Percentiles rank a stretch among this genome's conserved stretches.
Evolutionary conservation across 441 rosid genomes (phyloP).

Genomic region (Arabidopsis hybrid): DNA sequence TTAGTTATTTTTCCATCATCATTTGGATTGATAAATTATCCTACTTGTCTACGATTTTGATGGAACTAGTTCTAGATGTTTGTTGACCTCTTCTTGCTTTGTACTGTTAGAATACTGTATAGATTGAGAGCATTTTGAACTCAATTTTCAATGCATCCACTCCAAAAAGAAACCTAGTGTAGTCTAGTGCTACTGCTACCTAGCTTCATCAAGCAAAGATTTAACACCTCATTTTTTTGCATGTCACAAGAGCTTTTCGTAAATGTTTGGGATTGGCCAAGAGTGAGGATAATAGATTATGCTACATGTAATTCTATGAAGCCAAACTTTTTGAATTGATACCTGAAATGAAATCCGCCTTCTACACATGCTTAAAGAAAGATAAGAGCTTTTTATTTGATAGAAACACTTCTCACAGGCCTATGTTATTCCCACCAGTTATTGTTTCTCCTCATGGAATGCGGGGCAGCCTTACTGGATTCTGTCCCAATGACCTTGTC

Average conservation of each 20-base stretch:
- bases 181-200: constrained; percentile 18
- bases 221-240: constrained; percentile 16
- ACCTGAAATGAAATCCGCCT: constrained; percentile 26
- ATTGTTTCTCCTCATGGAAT: constrained; percentile 99
- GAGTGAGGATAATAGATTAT: constrained; percentile 17
- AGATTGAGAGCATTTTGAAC: constrained; percentile 22
- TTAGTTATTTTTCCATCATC: constrained; percentile 45
- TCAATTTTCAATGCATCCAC: constrained; percentile 7
- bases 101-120: constrained; percentile 11
- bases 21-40: constrained; percentile 24
- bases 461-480: constrained; percentile 94
- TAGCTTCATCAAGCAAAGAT: constrained; percentile 27
- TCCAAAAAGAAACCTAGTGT: constrained; percentile 1
- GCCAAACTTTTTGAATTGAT: constrained; percentile 9
- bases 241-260: constrained; percentile 12
- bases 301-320: constrained; percentile 14
- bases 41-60: constrained; percentile 20
- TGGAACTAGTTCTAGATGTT: constrained; percentile 26
- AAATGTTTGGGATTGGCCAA: constrained; percentile 20
- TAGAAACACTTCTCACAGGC: constrained; percentile 41
- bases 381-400: constrained; percentile 32
- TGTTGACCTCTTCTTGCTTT: constrained; percentile 20
- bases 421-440: constrained; percentile 60
- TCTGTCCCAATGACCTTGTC: constrained; percentile 94
- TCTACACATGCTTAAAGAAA: constrained; percentile 33